phyloP scores from a whole-genome alignment of 345 rosid species.

The Aquilaria sinensis region DNA sequence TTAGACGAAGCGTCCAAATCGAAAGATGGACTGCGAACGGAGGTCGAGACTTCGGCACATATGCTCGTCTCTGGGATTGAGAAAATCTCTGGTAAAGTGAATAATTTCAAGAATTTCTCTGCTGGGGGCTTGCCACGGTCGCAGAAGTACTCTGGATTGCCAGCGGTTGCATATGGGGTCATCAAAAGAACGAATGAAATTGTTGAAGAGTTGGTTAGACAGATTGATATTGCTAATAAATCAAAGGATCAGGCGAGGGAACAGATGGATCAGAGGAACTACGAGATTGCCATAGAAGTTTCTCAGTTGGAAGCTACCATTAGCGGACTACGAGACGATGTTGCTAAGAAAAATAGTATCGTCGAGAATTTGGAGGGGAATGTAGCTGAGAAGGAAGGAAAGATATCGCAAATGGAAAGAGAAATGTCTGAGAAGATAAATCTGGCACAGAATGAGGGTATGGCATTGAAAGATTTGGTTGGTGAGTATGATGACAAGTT shows the following conservation, averaged over 20 bases:
- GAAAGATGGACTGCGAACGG: constrained; percentile 59
- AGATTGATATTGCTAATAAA: constrained; percentile 50
- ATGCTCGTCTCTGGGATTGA: constrained; percentile 93
- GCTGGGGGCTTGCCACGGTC: constrained; percentile 78
- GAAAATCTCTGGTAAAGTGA: constrained; percentile 85
- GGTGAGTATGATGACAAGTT: constrained; percentile 73
- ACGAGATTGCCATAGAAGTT: constrained; percentile 97
- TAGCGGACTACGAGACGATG: constrained; percentile 64
- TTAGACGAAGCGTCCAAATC: constrained; percentile 51
- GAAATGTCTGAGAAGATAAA: constrained; percentile 39
- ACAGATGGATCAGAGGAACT: constrained; percentile 91
- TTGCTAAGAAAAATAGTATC: constrained; percentile 41
- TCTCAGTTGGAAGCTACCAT: constrained; percentile 91
- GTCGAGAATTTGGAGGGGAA: constrained; percentile 55
- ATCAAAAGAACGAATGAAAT: constrained; percentile 93
- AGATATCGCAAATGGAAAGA: constrained; percentile 44
- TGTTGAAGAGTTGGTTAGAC: constrained; percentile 83
- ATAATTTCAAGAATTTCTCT: constrained; percentile 64
- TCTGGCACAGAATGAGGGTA: constrained; percentile 44
- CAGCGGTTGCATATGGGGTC: constrained; percentile 79
- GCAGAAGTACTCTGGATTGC: constrained; percentile 71
- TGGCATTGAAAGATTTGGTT: constrained; percentile 56
- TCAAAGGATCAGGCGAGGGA: constrained; percentile 86
- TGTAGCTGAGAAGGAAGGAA: constrained; percentile 51
- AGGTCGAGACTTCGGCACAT: constrained; percentile 79